Conservation (phyloP, 176 grass and related monocot species). For the maize (Zea mays) region DNA sequence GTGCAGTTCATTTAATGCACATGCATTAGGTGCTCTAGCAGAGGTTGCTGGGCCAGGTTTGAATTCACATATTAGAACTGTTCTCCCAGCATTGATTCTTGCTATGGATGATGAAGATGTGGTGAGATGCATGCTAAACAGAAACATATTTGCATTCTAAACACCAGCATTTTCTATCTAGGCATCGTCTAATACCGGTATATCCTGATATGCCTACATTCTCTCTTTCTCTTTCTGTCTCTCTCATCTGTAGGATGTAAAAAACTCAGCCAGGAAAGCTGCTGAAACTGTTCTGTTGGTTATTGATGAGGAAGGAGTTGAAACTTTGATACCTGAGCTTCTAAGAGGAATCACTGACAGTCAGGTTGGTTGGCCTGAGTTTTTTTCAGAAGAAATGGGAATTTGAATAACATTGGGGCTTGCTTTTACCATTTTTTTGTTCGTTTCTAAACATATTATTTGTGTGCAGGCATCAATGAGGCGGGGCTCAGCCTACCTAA, state of each 20-base stretch:
- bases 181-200: slow-evolving; percentile 15
- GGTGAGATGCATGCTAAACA: slow-evolving; percentile 48
- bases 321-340: slow-evolving; percentile 81
- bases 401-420: slow-evolving; percentile 16
- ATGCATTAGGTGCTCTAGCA: slow-evolving; percentile 94
- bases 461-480: slow-evolving; percentile 77
- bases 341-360: slow-evolving; percentile 78
- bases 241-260: slow-evolving; percentile 63
- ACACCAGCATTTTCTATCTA: background rate
- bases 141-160: background rate
- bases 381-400: slow-evolving; percentile 6
- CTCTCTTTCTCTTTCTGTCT: slow-evolving; percentile 23
- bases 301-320: slow-evolving; percentile 92
- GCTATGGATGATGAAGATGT: slow-evolving; percentile 69
- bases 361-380: slow-evolving; percentile 62
- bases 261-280: slow-evolving; percentile 82
- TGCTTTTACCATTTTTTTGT: slow-evolving; percentile 1
- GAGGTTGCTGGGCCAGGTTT: slow-evolving; percentile 94
- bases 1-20: slow-evolving; percentile 90
- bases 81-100: slow-evolving; percentile 83
- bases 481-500: slow-evolving; percentile 76
- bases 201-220: slow-evolving; percentile 1
- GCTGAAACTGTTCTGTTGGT: slow-evolving; percentile 87
- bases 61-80: slow-evolving; percentile 85
- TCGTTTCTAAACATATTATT: slow-evolving; percentile 26